Conservation (phyloP, 1,284 basidiomycete genomes). For the Ustilago lituana region DNA sequence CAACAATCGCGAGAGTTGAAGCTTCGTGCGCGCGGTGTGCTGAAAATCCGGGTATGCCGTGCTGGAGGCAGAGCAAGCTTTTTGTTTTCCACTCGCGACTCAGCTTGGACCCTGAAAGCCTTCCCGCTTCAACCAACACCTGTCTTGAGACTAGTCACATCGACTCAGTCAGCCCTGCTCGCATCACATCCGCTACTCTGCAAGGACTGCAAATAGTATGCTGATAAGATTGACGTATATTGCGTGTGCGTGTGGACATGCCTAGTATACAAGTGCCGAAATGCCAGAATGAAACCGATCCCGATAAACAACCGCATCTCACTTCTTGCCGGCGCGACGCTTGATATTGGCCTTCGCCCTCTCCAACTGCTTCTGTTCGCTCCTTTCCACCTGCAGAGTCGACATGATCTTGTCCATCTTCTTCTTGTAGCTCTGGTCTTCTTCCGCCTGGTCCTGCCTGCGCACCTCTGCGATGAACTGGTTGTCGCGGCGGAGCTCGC, state of each 20-base stretch:
- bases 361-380: slow-evolving; percentile 91
- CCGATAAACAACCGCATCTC: too few relatives aligned
- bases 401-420: slow-evolving; percentile 76
- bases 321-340: slow-evolving; percentile 52
- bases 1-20: too few relatives aligned
- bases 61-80: too few relatives aligned
- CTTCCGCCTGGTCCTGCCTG: slow-evolving; percentile 83
- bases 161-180: too few relatives aligned
- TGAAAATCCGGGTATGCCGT: neutral
- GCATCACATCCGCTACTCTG: too few relatives aligned
- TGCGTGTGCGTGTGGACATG: neutral
- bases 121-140: too few relatives aligned
- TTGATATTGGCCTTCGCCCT: slow-evolving; percentile 71
- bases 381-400: slow-evolving; percentile 85
- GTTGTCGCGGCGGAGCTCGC: slow-evolving; percentile 94
- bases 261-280: slow-evolving; percentile 3
- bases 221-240: too few relatives aligned
- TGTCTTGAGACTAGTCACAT: too few relatives aligned
- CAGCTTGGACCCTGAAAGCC: slow-evolving; percentile 8
- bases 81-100: too few relatives aligned
- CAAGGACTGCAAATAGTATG: neutral
- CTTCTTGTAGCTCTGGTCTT: slow-evolving; percentile 74
- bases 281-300: neutral
- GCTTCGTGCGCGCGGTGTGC: too few relatives aligned
- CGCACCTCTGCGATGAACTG: slow-evolving; percentile 80